Evolutionary conservation across 2,329 filamentous ascomycete genomes (phyloP).

Genomic region (Venturia nashicola): DNA sequence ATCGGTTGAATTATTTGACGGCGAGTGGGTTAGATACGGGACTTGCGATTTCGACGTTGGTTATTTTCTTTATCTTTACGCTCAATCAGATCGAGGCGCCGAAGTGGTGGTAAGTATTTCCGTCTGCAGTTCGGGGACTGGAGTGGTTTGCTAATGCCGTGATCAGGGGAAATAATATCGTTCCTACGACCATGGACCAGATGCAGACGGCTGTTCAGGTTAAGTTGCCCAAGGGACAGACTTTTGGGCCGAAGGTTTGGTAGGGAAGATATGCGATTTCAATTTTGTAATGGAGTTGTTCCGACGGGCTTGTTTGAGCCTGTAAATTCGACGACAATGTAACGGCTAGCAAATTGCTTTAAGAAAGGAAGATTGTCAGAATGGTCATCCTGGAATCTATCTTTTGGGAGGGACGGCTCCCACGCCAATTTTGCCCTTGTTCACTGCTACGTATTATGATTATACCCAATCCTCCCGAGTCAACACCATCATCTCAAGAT

Average conservation of each 20-base stretch:
- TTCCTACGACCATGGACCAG: constrained; percentile 8
- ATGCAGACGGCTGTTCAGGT: constrained; percentile 8
- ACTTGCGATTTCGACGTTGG: constrained; percentile 16
- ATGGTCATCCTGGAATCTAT: too few relatives aligned
- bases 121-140: not conserved
- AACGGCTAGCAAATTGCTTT: too few relatives aligned
- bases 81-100: constrained; percentile 16
- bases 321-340: too few relatives aligned
- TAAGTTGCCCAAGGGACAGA: not conserved
- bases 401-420: too few relatives aligned
- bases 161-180: constrained; percentile 7
- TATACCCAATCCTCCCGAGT: too few relatives aligned
- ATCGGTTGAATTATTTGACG: constrained; percentile 12
- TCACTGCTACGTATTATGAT: too few relatives aligned
- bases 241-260: constrained; percentile 9
- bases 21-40: constrained; percentile 17
- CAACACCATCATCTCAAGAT: too few relatives aligned
- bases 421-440: too few relatives aligned
- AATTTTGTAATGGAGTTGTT: not conserved
- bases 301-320: too few relatives aligned
- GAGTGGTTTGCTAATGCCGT: not conserved
- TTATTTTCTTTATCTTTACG: constrained; percentile 19
- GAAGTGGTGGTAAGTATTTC: constrained; percentile 17
- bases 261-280: not conserved
- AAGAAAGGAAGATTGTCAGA: too few relatives aligned